phyloP scores from a whole-genome alignment of 768 basidiomycete genomes.

The Boletellus ananiceps region DNA sequence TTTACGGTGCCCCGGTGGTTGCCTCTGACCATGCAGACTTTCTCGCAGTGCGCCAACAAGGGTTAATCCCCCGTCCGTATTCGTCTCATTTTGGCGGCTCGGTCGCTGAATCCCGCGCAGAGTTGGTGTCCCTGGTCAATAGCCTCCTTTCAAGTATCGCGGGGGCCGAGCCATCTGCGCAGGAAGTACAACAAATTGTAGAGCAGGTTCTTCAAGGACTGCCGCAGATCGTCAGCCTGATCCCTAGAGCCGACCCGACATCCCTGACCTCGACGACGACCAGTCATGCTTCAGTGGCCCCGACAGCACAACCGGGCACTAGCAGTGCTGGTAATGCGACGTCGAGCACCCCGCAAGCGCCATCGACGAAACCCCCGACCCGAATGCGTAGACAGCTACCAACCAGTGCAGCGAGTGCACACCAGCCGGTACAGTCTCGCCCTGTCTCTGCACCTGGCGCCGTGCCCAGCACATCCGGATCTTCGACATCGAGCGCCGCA shows the following conservation, averaged over 20 bases:
- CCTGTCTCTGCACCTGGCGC: background rate
- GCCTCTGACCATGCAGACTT: background rate
- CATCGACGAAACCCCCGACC: background rate
- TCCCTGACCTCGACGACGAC: background rate
- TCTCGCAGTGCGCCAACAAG: constrained; percentile 1
- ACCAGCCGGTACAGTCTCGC: background rate
- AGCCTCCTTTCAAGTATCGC: accelerated
- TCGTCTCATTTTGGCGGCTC: background rate
- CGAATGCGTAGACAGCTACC: constrained; percentile 15
- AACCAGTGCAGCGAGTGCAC: background rate
- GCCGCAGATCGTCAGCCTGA: background rate
- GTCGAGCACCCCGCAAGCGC: background rate
- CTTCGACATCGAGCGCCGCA: background rate
- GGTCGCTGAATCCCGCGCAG: constrained; percentile 5
- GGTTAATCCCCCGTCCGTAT: background rate
- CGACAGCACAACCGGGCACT: background rate
- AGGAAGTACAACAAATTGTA: background rate
- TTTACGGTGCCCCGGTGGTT: constrained; percentile 14
- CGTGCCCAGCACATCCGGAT: background rate
- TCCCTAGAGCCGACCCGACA: constrained; percentile 6
- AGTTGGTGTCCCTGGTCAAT: background rate
- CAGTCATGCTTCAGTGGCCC: background rate
- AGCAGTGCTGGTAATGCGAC: background rate
- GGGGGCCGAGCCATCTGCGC: background rate
- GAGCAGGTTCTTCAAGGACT: background rate